phyloP scores from a whole-genome alignment of 768 basidiomycete species.

The Dictyophora rubrovolvata region DNA sequence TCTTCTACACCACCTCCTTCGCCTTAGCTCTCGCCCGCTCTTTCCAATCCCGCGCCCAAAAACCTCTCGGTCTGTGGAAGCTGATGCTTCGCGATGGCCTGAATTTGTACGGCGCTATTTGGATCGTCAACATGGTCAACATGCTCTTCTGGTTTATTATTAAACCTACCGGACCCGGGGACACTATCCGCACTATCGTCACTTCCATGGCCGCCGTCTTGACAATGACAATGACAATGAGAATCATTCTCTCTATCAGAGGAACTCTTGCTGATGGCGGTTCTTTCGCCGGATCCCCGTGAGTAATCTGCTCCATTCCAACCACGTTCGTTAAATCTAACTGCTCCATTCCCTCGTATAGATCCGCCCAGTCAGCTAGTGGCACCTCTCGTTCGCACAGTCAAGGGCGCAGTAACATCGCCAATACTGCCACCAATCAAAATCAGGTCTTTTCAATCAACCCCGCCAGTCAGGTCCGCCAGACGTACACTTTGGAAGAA shows the following conservation, averaged over 20 bases:
- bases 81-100: constrained; percentile 85
- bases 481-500: constrained; percentile 24
- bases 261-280: constrained; percentile 68
- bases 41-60: constrained; percentile 43
- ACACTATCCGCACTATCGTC: constrained; percentile 74
- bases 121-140: constrained; percentile 73
- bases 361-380: constrained; percentile 24
- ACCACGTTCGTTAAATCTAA: background rate
- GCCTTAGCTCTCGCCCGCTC: constrained; percentile 52
- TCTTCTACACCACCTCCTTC: constrained; percentile 62
- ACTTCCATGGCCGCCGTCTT: constrained; percentile 81
- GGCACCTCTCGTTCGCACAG: constrained; percentile 33
- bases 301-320: background rate
- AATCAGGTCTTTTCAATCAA: constrained; percentile 16
- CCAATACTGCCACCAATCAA: constrained; percentile 23
- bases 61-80: constrained; percentile 62
- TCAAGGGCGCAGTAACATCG: constrained; percentile 32
- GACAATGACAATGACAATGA: constrained; percentile 80
- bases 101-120: constrained; percentile 75
- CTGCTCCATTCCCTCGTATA: background rate
- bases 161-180: constrained; percentile 45
- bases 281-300: constrained; percentile 44
- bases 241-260: constrained; percentile 74
- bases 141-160: constrained; percentile 83
- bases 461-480: constrained; percentile 10